Base-by-base conservation (phyloP, 2,329 filamentous ascomycete species). In the Fusarium setosum region DNA sequence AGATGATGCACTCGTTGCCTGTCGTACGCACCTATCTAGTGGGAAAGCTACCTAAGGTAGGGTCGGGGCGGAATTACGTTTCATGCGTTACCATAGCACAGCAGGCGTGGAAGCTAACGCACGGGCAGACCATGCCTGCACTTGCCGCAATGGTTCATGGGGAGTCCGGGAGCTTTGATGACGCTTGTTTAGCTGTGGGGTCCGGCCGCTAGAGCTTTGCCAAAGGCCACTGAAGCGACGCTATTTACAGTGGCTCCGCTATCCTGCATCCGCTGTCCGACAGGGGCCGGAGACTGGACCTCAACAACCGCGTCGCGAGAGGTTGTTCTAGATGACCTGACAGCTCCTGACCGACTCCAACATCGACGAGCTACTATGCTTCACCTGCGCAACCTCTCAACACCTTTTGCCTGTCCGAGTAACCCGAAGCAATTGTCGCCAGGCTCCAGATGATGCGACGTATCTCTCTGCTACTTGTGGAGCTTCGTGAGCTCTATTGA, bases 21-120 rank as follows among this genome's bases (percentile, higher is more conserved):
- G 63, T 59, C 44, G 58, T 59, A 61, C 49, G 50, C 66, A 63
- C 56, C 26, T 21, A 13, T 34, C 63, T 56, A 50, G 31, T 20
- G 61, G 56, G 57, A 61, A 63, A 65, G 57, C 18, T n/a, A 20
- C 26, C 23, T 13, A 21, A 21, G 18, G 53, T 55, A 59, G 55
- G 54, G 56, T 42, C 63, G 63, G 67, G 41, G 48, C 71, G 71
- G 71, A 57, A 69, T 66, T 73, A 72, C 65, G 62, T 66, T 73
- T 73, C 63, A 73, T 69, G 71, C 71, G 70, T 55, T n/a, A n/a
- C n/a, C n/a, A n/a, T n/a, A n/a, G n/a, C n/a, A n/a, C n/a, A n/a
- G n/a, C n/a, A n/a, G n/a, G n/a, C n/a, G n/a, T n/a, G n/a, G n/a
- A n/a, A 52, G 49, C 51, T 40, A 58, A 45, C 44, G 40, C 38